phyloP scores from a whole-genome alignment of 2,329 filamentous ascomycete species.

The Ascochyta rabiei region DNA sequence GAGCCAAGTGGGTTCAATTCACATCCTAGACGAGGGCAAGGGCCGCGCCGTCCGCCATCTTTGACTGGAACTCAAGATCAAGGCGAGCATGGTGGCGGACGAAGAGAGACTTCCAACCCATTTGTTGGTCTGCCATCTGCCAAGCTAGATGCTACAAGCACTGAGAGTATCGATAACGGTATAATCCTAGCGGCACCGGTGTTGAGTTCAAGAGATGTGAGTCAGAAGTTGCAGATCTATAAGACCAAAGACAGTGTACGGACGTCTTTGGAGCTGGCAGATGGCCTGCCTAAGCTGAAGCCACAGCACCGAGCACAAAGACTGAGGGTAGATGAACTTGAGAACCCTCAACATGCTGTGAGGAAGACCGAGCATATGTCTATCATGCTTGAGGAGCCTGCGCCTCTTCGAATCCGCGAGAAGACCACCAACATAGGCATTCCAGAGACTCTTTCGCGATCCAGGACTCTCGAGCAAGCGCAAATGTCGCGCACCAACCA shows the following conservation, averaged over 20 bases:
- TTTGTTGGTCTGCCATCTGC: background rate
- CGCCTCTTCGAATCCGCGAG: background rate
- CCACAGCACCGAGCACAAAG: background rate
- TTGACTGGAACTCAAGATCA: background rate
- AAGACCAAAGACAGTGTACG: background rate
- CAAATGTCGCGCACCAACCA: background rate
- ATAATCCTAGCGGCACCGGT: too few relatives aligned
- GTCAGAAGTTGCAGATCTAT: background rate
- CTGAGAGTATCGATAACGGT: background rate
- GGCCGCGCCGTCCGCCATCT: slow-evolving; percentile 1
- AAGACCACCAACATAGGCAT: background rate
- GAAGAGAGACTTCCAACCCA: background rate
- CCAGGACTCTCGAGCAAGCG: slow-evolving; percentile 3
- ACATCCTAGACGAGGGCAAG: background rate
- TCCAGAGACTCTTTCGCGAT: background rate
- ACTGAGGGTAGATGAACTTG: background rate
- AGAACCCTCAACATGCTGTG: background rate
- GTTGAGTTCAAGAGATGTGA: background rate
- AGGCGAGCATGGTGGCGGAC: background rate
- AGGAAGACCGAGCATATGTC: background rate
- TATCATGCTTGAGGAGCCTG: background rate
- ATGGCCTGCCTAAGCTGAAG: too few relatives aligned
- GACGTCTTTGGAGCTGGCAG: background rate
- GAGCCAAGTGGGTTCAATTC: slow-evolving; percentile 4
- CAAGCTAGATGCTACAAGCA: background rate